These are phyloP conservation scores for Russula compacta DNA, from an alignment of 768 basidiomycete species.

Conservation along the genomic window DNA sequence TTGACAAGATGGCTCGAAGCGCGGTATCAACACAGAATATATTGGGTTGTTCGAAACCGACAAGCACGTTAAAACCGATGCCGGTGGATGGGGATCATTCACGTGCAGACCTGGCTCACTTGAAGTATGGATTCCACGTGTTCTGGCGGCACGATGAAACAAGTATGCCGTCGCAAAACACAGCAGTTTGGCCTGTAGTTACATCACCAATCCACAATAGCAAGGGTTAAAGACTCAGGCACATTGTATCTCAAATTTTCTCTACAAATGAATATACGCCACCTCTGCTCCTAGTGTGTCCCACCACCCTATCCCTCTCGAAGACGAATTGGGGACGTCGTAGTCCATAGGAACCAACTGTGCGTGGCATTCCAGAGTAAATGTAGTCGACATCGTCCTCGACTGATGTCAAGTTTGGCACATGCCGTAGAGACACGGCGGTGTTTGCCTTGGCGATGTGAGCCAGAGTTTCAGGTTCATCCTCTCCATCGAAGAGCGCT, in stretches of 20 bases:
- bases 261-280: neutral
- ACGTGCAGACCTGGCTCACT: slow-evolving; percentile 46
- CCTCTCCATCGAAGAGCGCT: slow-evolving; percentile 58
- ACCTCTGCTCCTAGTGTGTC: neutral
- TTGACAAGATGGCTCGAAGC: slow-evolving; percentile 22
- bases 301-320: neutral
- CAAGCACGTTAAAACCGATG: slow-evolving; percentile 38
- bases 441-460: slow-evolving; percentile 43
- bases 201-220: neutral
- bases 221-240: neutral
- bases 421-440: slow-evolving; percentile 25
- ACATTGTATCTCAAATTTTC: neutral
- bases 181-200: neutral
- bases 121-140: slow-evolving; percentile 46
- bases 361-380: neutral
- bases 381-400: neutral
- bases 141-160: neutral
- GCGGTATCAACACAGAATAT: slow-evolving; percentile 31
- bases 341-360: neutral
- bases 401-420: neutral
- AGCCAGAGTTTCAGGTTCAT: slow-evolving; percentile 33
- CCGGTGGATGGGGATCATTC: slow-evolving; percentile 59
- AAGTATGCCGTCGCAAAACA: neutral
- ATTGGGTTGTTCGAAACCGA: slow-evolving; percentile 39
- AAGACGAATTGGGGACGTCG: neutral